phyloP scores from a whole-genome alignment of 768 basidiomycete genomes.

The Psilocybe cyanescens region DNA sequence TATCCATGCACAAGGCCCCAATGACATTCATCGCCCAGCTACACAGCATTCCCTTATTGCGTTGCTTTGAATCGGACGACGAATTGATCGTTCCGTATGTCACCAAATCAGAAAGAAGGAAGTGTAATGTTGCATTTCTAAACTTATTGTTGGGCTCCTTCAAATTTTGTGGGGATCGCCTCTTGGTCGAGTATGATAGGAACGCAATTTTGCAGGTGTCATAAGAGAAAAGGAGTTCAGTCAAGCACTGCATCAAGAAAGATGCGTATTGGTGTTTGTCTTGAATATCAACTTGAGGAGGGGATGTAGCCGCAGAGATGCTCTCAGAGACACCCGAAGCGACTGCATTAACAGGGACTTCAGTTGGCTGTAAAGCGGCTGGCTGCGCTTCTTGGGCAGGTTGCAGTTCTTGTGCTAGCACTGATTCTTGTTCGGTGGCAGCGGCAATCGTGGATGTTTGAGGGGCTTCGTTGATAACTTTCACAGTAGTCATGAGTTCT shows the following conservation, averaged over 20 bases:
- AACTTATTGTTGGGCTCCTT: conserved; percentile 68
- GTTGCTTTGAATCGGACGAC: conserved; percentile 57
- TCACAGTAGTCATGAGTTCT: conserved; percentile 70
- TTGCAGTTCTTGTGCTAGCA: not conserved
- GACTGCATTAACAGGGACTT: not conserved
- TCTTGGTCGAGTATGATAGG: conserved; percentile 76
- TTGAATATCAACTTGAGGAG: conserved; percentile 25
- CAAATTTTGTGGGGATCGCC: conserved; percentile 54
- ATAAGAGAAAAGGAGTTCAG: conserved; percentile 93
- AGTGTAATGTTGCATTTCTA: conserved; percentile 70
- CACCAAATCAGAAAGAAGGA: conserved; percentile 83
- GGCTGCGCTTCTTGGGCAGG: not conserved
- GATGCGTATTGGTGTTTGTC: conserved; percentile 63
- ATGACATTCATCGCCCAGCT: conserved; percentile 91
- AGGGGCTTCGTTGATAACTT: conserved; percentile 40
- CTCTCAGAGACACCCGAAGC: not conserved
- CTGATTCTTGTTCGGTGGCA: not conserved
- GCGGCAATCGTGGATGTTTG: conserved; percentile 17
- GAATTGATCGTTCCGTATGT: conserved; percentile 75
- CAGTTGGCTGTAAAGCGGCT: not conserved
- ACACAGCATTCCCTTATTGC: conserved; percentile 64
- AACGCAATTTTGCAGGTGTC: conserved; percentile 89
- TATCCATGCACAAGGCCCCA: conserved; percentile 93
- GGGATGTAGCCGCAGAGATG: not conserved
- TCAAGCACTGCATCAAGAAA: conserved; percentile 90